A percentile compares a stretch with the other conserved stretches of the same genome.
Evolutionary conservation across 441 rosid species (phyloP).

Genomic region (Syzygium syzygioides): DNA sequence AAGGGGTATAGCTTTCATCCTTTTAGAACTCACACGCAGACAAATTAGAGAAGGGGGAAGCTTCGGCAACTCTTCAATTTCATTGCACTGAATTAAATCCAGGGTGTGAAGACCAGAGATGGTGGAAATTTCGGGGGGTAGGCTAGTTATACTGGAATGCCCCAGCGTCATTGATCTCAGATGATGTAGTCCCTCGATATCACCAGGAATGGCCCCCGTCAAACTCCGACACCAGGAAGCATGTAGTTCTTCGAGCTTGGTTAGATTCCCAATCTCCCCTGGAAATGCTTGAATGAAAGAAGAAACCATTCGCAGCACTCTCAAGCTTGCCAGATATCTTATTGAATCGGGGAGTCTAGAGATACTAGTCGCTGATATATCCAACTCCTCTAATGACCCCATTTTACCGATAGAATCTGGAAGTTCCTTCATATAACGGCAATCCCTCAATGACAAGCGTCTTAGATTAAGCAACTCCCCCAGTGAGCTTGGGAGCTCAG

Average conservation of each 20-base stretch:
- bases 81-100: not conserved
- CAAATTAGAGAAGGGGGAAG: not conserved
- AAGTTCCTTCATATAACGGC: not conserved
- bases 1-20: not conserved
- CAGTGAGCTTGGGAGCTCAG: not conserved
- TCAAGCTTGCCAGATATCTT: not conserved
- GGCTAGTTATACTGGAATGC: not conserved
- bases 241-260: not conserved
- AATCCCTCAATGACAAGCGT: not conserved
- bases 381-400: not conserved
- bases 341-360: not conserved
- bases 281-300: not conserved
- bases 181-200: not conserved
- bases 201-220: not conserved
- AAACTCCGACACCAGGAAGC: not conserved
- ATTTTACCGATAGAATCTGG: not conserved
- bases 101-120: not conserved
- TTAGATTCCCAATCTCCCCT: not conserved
- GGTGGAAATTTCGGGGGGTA: not conserved
- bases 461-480: not conserved
- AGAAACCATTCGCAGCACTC: not conserved
- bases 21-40: not conserved
- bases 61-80: not conserved
- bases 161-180: not conserved
- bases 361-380: not conserved